Conservation (phyloP, 352 stramenopile species). For the Peronospora farinosa region DNA sequence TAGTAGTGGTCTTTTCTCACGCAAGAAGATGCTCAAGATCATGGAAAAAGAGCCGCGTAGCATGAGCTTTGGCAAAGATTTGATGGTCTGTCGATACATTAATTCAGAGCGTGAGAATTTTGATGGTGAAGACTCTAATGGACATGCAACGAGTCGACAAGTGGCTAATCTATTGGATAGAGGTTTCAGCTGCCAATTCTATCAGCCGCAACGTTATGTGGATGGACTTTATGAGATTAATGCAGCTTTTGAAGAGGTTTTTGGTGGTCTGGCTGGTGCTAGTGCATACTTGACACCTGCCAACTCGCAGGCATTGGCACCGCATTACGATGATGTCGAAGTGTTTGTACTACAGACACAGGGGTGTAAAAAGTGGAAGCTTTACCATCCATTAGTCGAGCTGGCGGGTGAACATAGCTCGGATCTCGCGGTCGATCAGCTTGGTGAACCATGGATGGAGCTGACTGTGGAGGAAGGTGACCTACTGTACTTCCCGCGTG, state of each 20-base stretch:
- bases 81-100: conserved; percentile 75
- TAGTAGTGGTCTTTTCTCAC: conserved; percentile 51
- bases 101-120: conserved; percentile 64
- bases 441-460: conserved; percentile 77
- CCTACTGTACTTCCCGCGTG: conserved; percentile 80
- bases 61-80: conserved; percentile 54
- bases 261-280: conserved; percentile 66
- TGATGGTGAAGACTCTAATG: conserved; percentile 45
- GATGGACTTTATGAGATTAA: conserved; percentile 72
- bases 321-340: conserved; percentile 82
- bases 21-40: conserved; percentile 58
- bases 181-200: conserved; percentile 85
- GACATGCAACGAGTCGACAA: conserved; percentile 43
- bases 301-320: conserved; percentile 72
- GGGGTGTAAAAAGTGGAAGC: conserved; percentile 85
- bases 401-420: conserved; percentile 74
- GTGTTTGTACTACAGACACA: conserved; percentile 85
- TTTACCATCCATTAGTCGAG: conserved; percentile 70
- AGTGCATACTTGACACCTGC: conserved; percentile 80
- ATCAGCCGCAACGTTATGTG: conserved; percentile 80
- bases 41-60: conserved; percentile 39
- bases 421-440: conserved; percentile 55
- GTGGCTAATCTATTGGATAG: conserved; percentile 55
- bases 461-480: conserved; percentile 79
- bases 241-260: conserved; percentile 69